A percentile compares a stretch with the other conserved stretches of the same genome.
Conservation (phyloP, 306 rosid genomes). For the Rosa rugosa region DNA sequence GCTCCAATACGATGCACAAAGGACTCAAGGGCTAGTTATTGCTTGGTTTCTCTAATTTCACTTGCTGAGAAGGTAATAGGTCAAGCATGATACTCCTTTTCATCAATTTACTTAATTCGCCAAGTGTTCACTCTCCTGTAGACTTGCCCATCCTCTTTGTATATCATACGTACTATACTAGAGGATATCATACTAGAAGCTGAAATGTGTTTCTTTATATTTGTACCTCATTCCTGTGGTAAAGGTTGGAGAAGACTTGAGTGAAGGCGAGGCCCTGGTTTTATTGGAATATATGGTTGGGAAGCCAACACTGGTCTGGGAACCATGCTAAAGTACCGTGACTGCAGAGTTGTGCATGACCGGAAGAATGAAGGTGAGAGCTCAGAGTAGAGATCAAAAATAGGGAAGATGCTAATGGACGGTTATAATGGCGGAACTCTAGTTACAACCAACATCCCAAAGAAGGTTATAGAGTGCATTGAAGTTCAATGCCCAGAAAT, state of each 20-base stretch:
- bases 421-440: too few species aligned
- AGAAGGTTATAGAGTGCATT: too few species aligned
- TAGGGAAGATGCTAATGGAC: constrained; percentile 74
- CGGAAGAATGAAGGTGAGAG: constrained; percentile 48
- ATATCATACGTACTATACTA: too few species aligned
- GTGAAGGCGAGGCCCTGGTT: constrained; percentile 74
- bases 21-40: constrained; percentile 68
- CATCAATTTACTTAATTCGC: background rate
- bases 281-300: constrained; percentile 78
- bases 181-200: background rate
- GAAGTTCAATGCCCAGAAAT: too few species aligned
- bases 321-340: constrained; percentile 80
- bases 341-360: constrained; percentile 79
- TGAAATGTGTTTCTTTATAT: background rate
- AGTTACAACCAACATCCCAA: too few species aligned
- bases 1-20: constrained; percentile 47
- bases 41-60: constrained; percentile 75
- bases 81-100: constrained; percentile 6
- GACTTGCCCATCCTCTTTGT: too few species aligned
- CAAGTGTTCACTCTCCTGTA: too few species aligned
- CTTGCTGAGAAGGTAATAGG: constrained; percentile 86
- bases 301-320: constrained; percentile 74
- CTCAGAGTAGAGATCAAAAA: constrained; percentile 83
- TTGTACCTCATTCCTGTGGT: background rate
- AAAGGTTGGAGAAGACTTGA: constrained; percentile 59